Evolutionary conservation across 2,329 filamentous ascomycete species (phyloP).

Genomic region (Cyphellophora europaea): DNA sequence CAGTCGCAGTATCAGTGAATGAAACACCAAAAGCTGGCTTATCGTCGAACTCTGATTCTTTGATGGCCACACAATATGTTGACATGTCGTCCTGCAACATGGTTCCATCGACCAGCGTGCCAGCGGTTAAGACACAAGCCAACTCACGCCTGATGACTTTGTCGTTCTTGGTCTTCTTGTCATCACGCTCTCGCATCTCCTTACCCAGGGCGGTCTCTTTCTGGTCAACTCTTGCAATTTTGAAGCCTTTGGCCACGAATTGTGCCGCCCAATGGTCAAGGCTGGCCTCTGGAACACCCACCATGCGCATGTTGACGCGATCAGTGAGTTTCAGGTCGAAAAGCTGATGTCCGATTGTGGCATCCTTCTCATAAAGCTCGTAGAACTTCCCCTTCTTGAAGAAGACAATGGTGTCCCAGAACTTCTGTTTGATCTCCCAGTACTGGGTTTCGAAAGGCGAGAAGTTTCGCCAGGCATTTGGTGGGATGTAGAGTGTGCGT

Average conservation of each 20-base stretch:
- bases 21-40: conserved; percentile 80
- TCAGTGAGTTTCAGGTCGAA: conserved; percentile 98
- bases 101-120: conserved; percentile 85
- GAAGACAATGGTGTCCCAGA: conserved; percentile 95
- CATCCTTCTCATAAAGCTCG: conserved; percentile 95
- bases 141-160: conserved; percentile 91
- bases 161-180: conserved; percentile 60
- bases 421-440: conserved; percentile 98
- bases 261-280: conserved; percentile 97
- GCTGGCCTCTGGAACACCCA: conserved; percentile 90
- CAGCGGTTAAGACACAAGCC: conserved; percentile 80
- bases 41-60: conserved; percentile 62
- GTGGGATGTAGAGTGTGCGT: conserved; percentile 81
- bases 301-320: conserved; percentile 99
- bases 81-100: conserved; percentile 99
- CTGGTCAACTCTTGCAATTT: conserved; percentile 93
- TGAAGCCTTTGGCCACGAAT: conserved; percentile 95
- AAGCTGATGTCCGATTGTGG: conserved; percentile 87
- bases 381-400: conserved; percentile 99
- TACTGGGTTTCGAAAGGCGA: conserved; percentile 97
- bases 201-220: conserved; percentile 93
- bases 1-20: conserved; percentile 91
- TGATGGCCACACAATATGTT: conserved; percentile 91
- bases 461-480: conserved; percentile 68
- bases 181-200: conserved; percentile 92